Percentiles rank a stretch among this genome's conserved stretches.
phyloP scores from a whole-genome alignment of 768 basidiomycete genomes.

The Russula foetens region DNA sequence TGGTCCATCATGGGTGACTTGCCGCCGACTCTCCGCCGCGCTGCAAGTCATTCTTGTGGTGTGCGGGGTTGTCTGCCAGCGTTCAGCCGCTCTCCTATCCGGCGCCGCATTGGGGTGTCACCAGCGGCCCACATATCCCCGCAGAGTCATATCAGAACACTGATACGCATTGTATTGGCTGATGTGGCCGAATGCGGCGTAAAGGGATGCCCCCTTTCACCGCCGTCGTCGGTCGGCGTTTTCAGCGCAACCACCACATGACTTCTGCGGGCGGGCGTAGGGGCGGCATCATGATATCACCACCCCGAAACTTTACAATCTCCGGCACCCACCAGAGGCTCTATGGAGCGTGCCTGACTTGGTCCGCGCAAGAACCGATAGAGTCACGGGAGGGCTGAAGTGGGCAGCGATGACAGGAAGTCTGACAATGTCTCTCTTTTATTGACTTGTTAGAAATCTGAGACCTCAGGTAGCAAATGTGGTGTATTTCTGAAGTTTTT shows the following conservation, averaged over 20 bases:
- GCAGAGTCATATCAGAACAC: constrained; percentile 35
- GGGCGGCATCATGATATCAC: constrained; percentile 31
- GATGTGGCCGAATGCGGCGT: constrained; percentile 37
- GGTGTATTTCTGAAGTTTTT: background rate
- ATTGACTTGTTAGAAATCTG: background rate
- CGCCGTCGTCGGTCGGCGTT: background rate
- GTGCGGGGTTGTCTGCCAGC: too few species aligned
- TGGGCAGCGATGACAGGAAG: background rate
- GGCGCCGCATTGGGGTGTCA: too few species aligned
- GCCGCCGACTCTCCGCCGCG: too few species aligned
- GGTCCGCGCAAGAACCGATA: too few species aligned
- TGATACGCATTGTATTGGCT: constrained; percentile 9
- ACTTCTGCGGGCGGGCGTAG: constrained; percentile 25
- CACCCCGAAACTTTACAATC: constrained; percentile 35
- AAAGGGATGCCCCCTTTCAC: constrained; percentile 30
- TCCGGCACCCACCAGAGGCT: background rate
- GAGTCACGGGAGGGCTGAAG: too few species aligned
- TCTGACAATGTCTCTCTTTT: background rate
- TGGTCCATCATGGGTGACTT: too few species aligned
- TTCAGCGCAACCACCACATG: constrained; percentile 39
- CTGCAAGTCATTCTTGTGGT: too few species aligned
- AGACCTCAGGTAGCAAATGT: background rate
- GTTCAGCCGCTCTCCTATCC: too few species aligned
- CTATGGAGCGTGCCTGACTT: too few species aligned
- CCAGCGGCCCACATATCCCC: background rate